Base-by-base conservation (phyloP, 169 alveolate species). In the Plasmodium sp. region DNA sequence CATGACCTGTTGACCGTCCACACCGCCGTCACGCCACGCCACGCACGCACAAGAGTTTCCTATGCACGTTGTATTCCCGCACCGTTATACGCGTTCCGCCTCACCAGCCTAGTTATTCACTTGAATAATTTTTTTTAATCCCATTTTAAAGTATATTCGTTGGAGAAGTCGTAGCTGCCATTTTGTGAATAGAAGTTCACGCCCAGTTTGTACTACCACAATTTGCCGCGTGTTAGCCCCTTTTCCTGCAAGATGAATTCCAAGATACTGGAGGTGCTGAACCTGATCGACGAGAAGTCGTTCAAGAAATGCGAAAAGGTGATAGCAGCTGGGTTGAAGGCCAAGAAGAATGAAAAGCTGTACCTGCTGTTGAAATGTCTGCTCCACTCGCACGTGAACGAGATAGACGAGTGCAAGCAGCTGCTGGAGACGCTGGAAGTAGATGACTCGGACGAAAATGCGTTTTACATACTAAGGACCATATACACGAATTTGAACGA, bases 231-330 rank as follows among this genome's bases (percentile, higher is more conserved):
- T 51, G 9, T 51, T 3, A 5, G 22, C 48, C 34, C 22, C 58
- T 1, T 41, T 36, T 22, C 18, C 6, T 33, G 41, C 80, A 79
- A 58, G 5, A 86, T 86, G 93, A 86, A 86, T 77, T 86, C 93
- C 22, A 86, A 86, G 81, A 56, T 58, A 14, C 12, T 86, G 39
- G 93, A 86, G 43, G 81, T 86, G 56, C 71, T 86, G 45, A 75
- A 86, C 45, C 67, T 86, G 51, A 75, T 86, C 27, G 93, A 86
- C 10, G 93, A 86, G 48, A 86, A 86, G 14, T 86, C 93, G 14
- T 86, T 86, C 12, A 86, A 86, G 33, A 75, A 86, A 41, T 48
- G 93, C 31, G 93, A 86, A 48, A 86, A 86, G 33, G 48, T 86
- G 34, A 86, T 86, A 34, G 45, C 34, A 54, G 75, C 48, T 1